phyloP scores from a whole-genome alignment of 495 filamentous ascomycete genomes.

The Penicillium pancosmium region DNA sequence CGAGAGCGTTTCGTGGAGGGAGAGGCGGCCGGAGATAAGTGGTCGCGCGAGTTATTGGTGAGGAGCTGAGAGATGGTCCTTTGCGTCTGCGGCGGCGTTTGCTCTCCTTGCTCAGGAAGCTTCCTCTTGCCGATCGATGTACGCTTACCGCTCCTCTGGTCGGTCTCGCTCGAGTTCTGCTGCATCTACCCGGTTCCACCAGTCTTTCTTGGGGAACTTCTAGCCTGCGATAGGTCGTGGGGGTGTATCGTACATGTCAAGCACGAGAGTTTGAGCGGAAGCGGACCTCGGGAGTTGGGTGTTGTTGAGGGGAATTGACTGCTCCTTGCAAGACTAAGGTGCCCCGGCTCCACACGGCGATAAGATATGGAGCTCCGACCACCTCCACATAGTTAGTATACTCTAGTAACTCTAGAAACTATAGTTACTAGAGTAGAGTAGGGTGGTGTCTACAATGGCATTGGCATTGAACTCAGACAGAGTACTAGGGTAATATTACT shows the following conservation, averaged over 20 bases:
- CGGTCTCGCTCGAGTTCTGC: constrained; percentile 46
- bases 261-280: constrained; percentile 10
- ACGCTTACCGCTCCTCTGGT: constrained; percentile 53
- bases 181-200: constrained; percentile 53
- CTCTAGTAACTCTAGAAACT: too few species aligned
- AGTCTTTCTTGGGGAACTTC: constrained; percentile 18
- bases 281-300: constrained; percentile 11
- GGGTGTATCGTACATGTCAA: constrained; percentile 18
- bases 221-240: constrained; percentile 9
- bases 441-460: neutral
- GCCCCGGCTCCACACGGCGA: constrained; percentile 29
- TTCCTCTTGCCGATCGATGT: constrained; percentile 52
- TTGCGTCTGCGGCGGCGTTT: constrained; percentile 44
- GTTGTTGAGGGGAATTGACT: constrained; percentile 31
- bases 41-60: constrained; percentile 27
- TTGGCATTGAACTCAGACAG: too few species aligned
- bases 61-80: constrained; percentile 55
- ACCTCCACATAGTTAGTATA: neutral
- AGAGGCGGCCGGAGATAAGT: constrained; percentile 21
- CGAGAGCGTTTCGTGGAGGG: constrained; percentile 48
- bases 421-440: neutral
- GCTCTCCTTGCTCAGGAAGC: constrained; percentile 44
- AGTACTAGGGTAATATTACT: too few species aligned
- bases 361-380: constrained; percentile 27
- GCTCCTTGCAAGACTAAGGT: constrained; percentile 13